Base-by-base conservation (phyloP, 768 basidiomycete genomes). In the Mycena olivaceomarginata region DNA sequence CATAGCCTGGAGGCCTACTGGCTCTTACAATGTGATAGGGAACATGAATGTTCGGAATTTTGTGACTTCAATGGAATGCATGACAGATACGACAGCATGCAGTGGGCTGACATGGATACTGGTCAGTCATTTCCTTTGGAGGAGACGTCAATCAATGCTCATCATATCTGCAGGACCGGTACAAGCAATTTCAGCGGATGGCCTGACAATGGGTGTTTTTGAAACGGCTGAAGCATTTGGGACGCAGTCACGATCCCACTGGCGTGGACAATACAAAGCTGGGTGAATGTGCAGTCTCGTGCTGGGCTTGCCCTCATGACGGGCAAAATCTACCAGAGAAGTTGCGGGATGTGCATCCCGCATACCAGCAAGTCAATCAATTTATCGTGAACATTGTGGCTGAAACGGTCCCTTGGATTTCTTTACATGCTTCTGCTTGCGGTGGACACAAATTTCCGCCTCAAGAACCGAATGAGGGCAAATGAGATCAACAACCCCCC, bases 231-330 rank as follows among this genome's bases (percentile, higher is more conserved):
- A 76, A 70, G 15, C 51, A 69, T 4, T 56, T 37, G 20, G 76
- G 63, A 41, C 73, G 53, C 9, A 69, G n/a, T 7, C 79, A 53
- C 57, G 60, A 40, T 63, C 31, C 45, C 4, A 57, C 40, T 40
- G 80, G 75, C 40, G 20, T 80, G 18, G 4, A 4, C 31, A 40
- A 20, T 25, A 25, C 75, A 13, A 67, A 71, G 40, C 72, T 20
- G 20, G 70, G 77, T 3, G 74, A 62, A 9, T 40, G 69, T 2
- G 76, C n/a, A n/a, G n/a, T n/a, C n/a, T n/a, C n/a, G n/a, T n/a
- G n/a, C n/a, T n/a, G n/a, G n/a, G n/a, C n/a, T 4, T 83, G 82
- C 64, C 82, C 80, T 0, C 75, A 53, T 53, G 51, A 53, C n/a
- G n/a, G n/a, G n/a, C n/a, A n/a, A 4, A 48, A 48, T 16, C 13